These are phyloP conservation scores for Mycosphaerella arachidis DNA, from an alignment of 2,329 filamentous ascomycete genomes.

Conservation along the genomic window DNA sequence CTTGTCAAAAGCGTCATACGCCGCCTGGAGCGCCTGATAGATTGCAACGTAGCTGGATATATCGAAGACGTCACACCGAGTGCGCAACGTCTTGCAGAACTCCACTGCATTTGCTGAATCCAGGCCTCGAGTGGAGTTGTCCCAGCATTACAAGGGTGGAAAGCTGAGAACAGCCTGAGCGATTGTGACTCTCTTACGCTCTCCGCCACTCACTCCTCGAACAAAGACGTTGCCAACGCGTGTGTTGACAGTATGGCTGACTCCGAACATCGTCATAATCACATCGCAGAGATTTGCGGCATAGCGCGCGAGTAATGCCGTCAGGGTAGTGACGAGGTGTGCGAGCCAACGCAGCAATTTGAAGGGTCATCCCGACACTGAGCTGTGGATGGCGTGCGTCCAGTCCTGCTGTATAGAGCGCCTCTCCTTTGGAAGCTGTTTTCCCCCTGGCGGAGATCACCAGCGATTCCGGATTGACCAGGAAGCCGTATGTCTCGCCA, in stretches of 20 bases:
- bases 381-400: constrained; percentile 77
- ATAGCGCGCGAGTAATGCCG: constrained; percentile 53
- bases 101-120: constrained; percentile 72
- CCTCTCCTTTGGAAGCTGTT: constrained; percentile 72
- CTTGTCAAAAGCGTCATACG: constrained; percentile 68
- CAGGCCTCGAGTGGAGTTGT: constrained; percentile 69
- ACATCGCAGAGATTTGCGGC: constrained; percentile 64
- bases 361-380: constrained; percentile 72
- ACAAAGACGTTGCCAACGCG: constrained; percentile 73
- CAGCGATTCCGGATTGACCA: constrained; percentile 63
- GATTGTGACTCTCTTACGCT: constrained; percentile 75
- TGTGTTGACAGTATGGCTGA: constrained; percentile 68
- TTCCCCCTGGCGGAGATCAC: constrained; percentile 85
- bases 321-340: constrained; percentile 59
- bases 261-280: constrained; percentile 71
- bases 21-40: constrained; percentile 67
- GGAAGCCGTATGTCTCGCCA: constrained; percentile 77
- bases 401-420: constrained; percentile 80
- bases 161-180: constrained; percentile 69
- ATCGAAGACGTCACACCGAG: constrained; percentile 62
- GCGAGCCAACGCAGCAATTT: constrained; percentile 70
- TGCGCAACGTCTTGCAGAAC: constrained; percentile 65
- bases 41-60: constrained; percentile 67
- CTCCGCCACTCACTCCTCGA: constrained; percentile 69
- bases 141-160: constrained; percentile 65